A percentile compares a stretch with the other conserved stretches of the same genome.
Evolutionary conservation across 2,329 filamentous ascomycete genomes (phyloP).

Genomic region (Myriosclerotinia duriaeana): DNA sequence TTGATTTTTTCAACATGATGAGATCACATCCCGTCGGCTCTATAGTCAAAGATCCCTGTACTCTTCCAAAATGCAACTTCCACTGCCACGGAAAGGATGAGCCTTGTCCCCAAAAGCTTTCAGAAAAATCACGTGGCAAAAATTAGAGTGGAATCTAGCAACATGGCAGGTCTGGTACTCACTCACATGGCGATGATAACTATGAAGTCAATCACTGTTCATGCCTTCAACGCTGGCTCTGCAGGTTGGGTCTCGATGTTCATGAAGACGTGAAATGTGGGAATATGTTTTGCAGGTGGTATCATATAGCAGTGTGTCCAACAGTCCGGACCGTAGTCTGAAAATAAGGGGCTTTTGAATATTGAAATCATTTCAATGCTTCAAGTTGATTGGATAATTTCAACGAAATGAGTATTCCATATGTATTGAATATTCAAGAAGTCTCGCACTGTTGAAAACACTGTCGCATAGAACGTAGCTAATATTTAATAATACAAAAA

Average conservation of each 20-base stretch:
- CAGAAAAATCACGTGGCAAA: too few species aligned
- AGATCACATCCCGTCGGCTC: background rate
- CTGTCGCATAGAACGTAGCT: too few species aligned
- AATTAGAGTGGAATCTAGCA: fast-evolving
- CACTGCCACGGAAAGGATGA: background rate
- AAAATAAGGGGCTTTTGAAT: too few species aligned
- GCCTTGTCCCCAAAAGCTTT: background rate
- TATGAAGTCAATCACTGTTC: background rate
- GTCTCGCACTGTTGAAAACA: too few species aligned
- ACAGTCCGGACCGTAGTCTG: too few species aligned
- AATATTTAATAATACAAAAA: background rate
- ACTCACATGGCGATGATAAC: background rate
- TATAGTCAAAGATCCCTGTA: background rate
- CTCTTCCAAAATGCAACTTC: background rate
- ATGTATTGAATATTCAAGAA: too few species aligned
- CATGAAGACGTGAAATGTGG: too few species aligned
- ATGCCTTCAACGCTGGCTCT: background rate
- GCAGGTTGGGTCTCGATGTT: background rate
- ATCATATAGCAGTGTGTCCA: background rate
- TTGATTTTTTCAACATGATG: background rate
- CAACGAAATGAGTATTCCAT: too few species aligned
- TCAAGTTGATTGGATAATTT: too few species aligned
- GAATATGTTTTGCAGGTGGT: background rate
- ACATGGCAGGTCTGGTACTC: background rate
- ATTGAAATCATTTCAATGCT: too few species aligned